Conservation (phyloP, 139 green algal species). For the Picochlorum sp. region DNA sequence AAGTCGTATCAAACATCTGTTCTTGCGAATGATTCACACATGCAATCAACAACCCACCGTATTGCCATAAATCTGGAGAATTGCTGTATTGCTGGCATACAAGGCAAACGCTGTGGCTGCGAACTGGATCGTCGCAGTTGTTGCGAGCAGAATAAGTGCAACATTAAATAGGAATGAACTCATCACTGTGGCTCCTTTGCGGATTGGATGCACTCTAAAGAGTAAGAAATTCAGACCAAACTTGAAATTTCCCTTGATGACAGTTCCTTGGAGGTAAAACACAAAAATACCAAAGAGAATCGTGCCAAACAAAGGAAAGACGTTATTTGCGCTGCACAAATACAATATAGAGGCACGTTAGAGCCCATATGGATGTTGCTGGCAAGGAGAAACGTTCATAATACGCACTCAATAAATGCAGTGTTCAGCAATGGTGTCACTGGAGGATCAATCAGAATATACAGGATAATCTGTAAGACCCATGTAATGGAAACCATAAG, state of each 20-base stretch:
- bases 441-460: slow-evolving; percentile 77
- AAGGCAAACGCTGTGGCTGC: slow-evolving; percentile 72
- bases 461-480: slow-evolving; percentile 91
- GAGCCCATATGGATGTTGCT: too few relatives aligned
- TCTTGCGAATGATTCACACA: neutral
- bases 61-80: slow-evolving; percentile 79
- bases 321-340: slow-evolving; percentile 36
- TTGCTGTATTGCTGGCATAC: slow-evolving; percentile 74
- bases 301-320: slow-evolving; percentile 86
- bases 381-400: too few relatives aligned
- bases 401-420: slow-evolving; percentile 60
- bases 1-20: neutral
- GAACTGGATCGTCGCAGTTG: slow-evolving; percentile 85
- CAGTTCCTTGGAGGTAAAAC: slow-evolving; percentile 67
- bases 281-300: slow-evolving; percentile 83
- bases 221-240: slow-evolving; percentile 85
- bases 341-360: neutral
- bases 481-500: slow-evolving; percentile 65
- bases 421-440: slow-evolving; percentile 80
- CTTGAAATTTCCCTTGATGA: slow-evolving; percentile 87
- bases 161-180: slow-evolving; percentile 92
- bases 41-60: slow-evolving; percentile 32
- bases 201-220: slow-evolving; percentile 79
- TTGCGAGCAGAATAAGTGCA: slow-evolving; percentile 80
- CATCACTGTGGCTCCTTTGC: slow-evolving; percentile 81